These are phyloP conservation scores for Neoscytalidium dimidiatum DNA, from an alignment of 2,329 filamentous ascomycete genomes.

Conservation along the genomic window DNA sequence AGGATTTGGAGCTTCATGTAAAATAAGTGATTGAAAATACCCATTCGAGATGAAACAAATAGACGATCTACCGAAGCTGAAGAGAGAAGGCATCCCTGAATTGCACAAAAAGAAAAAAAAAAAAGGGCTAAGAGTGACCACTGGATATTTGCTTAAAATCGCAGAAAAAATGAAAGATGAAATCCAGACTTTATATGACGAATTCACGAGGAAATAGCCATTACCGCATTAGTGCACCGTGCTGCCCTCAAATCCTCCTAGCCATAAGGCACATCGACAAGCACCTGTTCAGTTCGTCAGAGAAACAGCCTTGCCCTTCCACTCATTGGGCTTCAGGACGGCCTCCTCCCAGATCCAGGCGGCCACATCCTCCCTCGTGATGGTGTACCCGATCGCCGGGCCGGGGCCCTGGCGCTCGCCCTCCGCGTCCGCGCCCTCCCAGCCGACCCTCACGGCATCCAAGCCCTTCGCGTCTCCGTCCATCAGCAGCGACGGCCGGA, in stretches of 20 bases:
- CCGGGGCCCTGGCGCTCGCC: slow-evolving; percentile 26
- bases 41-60: not conserved
- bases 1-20: not conserved
- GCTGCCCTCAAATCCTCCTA: too few species aligned
- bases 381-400: slow-evolving; percentile 41
- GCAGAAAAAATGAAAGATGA: too few species aligned
- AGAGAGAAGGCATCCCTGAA: too few species aligned
- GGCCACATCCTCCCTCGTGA: slow-evolving; percentile 43
- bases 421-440: slow-evolving; percentile 25
- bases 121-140: too few species aligned
- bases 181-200: too few species aligned
- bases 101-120: not conserved
- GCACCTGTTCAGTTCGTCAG: slow-evolving; percentile 34
- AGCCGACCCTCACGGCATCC: slow-evolving; percentile 35
- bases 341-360: slow-evolving; percentile 41
- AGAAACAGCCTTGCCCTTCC: slow-evolving; percentile 34
- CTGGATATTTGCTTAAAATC: too few species aligned
- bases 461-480: slow-evolving; percentile 32
- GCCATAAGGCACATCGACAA: not conserved
- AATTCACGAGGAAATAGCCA: too few species aligned
- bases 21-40: not conserved
- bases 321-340: slow-evolving; percentile 29
- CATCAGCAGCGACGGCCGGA: slow-evolving; percentile 41
- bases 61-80: not conserved
- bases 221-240: too few species aligned